Evolutionary conservation across 257 asterid species (phyloP).

Genomic region (Solanum chaucha): DNA sequence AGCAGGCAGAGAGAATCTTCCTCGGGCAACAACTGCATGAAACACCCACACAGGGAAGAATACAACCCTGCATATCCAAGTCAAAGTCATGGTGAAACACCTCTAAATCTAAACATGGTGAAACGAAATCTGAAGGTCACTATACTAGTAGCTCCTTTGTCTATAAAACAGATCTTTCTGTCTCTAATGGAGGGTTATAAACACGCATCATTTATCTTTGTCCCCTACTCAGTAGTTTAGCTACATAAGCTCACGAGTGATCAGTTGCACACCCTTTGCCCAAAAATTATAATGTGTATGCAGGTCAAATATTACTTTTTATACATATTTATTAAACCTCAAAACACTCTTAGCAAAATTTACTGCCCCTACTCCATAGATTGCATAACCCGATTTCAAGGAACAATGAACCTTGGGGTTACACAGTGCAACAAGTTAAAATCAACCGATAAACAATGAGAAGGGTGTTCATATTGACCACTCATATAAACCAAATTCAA

Average conservation of each 20-base stretch:
- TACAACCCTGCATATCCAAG: slow-evolving; percentile 55
- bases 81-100: neutral
- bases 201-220: neutral
- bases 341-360: neutral
- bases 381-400: neutral
- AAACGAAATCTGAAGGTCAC: neutral
- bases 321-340: neutral
- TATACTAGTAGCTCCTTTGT: neutral
- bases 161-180: neutral
- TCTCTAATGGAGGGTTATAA: neutral
- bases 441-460: neutral
- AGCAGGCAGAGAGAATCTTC: slow-evolving; percentile 96
- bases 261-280: neutral
- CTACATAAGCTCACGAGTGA: neutral
- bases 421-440: neutral
- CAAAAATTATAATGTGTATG: neutral
- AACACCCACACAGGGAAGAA: slow-evolving; percentile 95
- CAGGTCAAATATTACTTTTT: neutral
- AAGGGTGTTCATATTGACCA: neutral
- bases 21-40: slow-evolving; percentile 92
- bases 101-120: neutral
- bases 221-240: neutral
- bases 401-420: neutral
- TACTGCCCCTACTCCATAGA: neutral
- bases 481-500: neutral